Evolutionary conservation across 208 protist genomes (phyloP), one percentile per base, ranked within the genome.

Genomic region (Trypanosomatidae sp.): DNA sequence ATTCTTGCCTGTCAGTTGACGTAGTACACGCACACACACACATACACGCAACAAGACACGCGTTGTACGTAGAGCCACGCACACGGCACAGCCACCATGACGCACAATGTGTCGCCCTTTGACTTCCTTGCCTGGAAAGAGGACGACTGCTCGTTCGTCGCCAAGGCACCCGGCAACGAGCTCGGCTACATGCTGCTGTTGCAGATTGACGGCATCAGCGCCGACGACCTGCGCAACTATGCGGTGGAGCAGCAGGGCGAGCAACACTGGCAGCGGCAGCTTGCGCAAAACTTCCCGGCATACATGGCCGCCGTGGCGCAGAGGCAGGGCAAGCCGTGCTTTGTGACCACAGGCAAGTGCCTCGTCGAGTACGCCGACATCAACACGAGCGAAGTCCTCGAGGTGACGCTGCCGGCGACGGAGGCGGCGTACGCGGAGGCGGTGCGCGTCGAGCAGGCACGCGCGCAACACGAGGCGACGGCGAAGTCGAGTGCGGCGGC

Each of bases 81-180:
- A n/a, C n/a, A n/a, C n/a, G n/a, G n/a, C n/a, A n/a, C n/a, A n/a
- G n/a, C n/a, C n/a, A 35, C 30, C 11, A 35, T 35, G 30, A 35
- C 11, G 11, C n/a, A 35, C 30, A 35, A 35, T 35, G n/a, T 53
- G 18, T 70, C 62, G 32, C 62, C 62, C 6, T 70, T 70, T 28
- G 47, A 40, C 21, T 70, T 65, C 35, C 19, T 70, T 15, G 32
- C 47, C 5, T 65, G 55, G 57, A 70, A 70, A 37, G 62, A 63
- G 28, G 62, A 70, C 25, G 56, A 56, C 19, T 16, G 41, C 27
- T 20, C 56, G 6, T 33, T 70, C 18, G 52, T 64, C 15, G 54
- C 44, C 4, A 49, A 38, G n/a, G 48, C 55, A 4, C 18, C 4
- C 18, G 33, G 59, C 49, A 41, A 48, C 15, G 24, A 38, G 6